phyloP scores from a whole-genome alignment of 352 stramenopile genomes.

The Phytophthora pinifolia region DNA sequence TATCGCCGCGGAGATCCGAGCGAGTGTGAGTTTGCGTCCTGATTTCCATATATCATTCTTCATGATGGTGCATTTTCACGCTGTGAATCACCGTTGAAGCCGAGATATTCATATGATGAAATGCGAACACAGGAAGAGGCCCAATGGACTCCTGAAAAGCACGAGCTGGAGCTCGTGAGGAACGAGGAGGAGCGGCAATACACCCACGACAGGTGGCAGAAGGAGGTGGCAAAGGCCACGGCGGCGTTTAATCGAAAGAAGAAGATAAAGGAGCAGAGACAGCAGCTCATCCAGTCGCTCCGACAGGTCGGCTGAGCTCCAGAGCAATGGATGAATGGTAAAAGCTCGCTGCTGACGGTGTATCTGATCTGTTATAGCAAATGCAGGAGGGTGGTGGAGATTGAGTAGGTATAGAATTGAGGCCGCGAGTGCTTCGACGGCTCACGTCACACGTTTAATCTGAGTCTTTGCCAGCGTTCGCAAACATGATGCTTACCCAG shows the following conservation, averaged over 20 bases:
- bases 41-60: background rate
- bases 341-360: background rate
- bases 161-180: conserved; percentile 53
- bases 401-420: background rate
- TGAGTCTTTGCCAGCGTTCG: no score
- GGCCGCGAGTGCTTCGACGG: no score
- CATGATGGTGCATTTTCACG: conserved; percentile 4
- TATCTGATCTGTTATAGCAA: background rate
- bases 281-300: conserved; percentile 51
- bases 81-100: conserved; percentile 4
- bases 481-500: no score
- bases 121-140: conserved; percentile 32
- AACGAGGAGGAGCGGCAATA: conserved; percentile 61
- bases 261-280: conserved; percentile 50
- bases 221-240: conserved; percentile 37
- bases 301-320: conserved; percentile 40
- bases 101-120: background rate
- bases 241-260: conserved; percentile 47
- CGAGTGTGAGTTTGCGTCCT: conserved; percentile 27
- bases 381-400: background rate
- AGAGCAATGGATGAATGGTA: no score
- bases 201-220: conserved; percentile 55
- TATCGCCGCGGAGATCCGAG: conserved; percentile 51
- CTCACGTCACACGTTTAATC: no score
- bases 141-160: conserved; percentile 41